Conservation (phyloP, 2,329 filamentous ascomycete genomes). For the Exserohilum turcica region DNA sequence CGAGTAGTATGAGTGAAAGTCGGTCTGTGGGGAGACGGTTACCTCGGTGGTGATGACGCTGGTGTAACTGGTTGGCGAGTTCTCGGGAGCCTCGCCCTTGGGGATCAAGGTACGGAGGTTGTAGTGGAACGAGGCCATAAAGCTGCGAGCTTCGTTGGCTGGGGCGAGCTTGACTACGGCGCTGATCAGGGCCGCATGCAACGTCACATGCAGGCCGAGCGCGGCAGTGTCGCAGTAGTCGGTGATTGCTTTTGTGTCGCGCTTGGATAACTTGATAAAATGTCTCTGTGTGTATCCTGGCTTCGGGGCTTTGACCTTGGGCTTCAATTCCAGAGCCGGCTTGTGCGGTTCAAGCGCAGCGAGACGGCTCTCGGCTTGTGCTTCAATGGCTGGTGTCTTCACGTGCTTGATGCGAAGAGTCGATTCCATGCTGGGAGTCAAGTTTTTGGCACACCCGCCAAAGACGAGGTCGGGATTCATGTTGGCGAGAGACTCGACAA, state of each 20-base stretch:
- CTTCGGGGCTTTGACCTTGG: constrained; percentile 16
- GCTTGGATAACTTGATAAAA: constrained; percentile 5
- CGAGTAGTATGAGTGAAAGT: constrained; percentile 23
- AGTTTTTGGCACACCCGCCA: constrained; percentile 30
- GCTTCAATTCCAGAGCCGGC: constrained; percentile 25
- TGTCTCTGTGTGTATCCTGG: constrained; percentile 12
- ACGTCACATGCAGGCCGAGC: constrained; percentile 15
- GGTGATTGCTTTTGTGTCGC: constrained; percentile 20
- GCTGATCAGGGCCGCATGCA: constrained; percentile 27
- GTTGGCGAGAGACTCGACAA: constrained; percentile 27
- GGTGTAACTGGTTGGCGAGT: constrained; percentile 27
- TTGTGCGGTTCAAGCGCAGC: constrained; percentile 25
- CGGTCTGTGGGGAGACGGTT: constrained; percentile 22
- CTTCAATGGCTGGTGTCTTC: constrained; percentile 21
- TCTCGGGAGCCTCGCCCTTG: constrained; percentile 20
- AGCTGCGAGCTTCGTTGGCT: constrained; percentile 20
- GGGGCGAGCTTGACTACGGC: constrained; percentile 21
- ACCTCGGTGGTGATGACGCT: constrained; percentile 28
- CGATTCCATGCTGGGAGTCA: constrained; percentile 30
- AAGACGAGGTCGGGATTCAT: constrained; percentile 23
- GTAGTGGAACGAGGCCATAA: constrained; percentile 34
- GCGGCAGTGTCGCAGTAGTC: constrained; percentile 11
- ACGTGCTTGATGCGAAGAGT: constrained; percentile 23
- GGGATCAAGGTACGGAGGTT: constrained; percentile 29
- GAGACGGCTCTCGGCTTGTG: constrained; percentile 22